These are phyloP conservation scores for Dovyalis caffra DNA, from an alignment of 345 rosid species.

Conservation along the genomic window DNA sequence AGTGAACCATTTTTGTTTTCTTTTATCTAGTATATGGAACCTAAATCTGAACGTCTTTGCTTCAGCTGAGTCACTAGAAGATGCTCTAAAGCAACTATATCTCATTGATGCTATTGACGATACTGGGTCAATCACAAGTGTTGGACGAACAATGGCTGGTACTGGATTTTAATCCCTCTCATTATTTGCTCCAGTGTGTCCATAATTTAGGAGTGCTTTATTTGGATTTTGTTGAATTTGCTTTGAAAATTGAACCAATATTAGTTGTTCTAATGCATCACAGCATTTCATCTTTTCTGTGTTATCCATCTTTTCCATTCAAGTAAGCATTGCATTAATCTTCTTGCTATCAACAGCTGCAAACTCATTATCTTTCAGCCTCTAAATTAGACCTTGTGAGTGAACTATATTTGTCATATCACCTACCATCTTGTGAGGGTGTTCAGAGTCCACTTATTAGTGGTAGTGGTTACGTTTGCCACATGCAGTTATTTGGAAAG, in stretches of 20 bases:
- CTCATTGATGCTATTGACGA: conserved; percentile 93
- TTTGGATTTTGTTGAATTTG: neutral
- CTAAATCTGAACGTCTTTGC: conserved; percentile 23
- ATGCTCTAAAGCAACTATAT: conserved; percentile 88
- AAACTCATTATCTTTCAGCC: neutral
- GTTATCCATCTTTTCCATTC: too few relatives aligned
- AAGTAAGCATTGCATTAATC: too few relatives aligned
- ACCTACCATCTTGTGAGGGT: too few relatives aligned
- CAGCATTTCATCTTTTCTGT: too few relatives aligned
- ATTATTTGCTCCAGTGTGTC: neutral
- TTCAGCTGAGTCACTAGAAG: conserved; percentile 82
- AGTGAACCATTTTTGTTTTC: neutral
- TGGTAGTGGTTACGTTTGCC: too few relatives aligned
- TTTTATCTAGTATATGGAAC: neutral
- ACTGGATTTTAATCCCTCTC: conserved; percentile 26
- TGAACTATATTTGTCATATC: neutral
- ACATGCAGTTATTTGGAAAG: neutral
- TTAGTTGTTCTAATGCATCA: too few relatives aligned
- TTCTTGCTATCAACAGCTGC: neutral
- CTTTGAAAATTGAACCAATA: neutral
- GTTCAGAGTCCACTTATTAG: too few relatives aligned
- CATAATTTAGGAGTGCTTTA: neutral
- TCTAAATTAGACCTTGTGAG: neutral
- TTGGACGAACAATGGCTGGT: conserved; percentile 95
- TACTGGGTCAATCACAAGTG: conserved; percentile 70